Evolutionary conservation across 352 stramenopile genomes (phyloP).

Genomic region (Globisporangium rhizosaccharum): DNA sequence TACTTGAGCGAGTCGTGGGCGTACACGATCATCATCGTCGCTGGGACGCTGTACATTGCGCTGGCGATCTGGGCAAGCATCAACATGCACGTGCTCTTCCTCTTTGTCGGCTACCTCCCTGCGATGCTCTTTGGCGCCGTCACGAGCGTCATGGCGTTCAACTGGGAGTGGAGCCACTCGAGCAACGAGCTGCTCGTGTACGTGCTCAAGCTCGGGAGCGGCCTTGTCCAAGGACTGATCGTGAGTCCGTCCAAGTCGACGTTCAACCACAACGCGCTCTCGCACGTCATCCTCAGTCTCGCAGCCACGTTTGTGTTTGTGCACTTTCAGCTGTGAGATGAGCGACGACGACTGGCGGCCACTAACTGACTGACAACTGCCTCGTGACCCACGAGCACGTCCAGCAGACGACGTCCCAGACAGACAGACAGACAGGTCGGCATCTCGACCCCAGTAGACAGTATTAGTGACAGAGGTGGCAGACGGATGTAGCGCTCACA

Average conservation of each 20-base stretch:
- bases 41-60: constrained; percentile 56
- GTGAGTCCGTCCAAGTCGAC: constrained; percentile 76
- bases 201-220: constrained; percentile 67
- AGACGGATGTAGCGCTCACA: background rate
- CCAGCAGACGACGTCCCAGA: too few relatives aligned
- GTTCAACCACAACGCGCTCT: constrained; percentile 88
- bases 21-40: constrained; percentile 65
- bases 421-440: too few relatives aligned
- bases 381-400: background rate
- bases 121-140: constrained; percentile 78
- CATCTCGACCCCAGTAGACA: background rate
- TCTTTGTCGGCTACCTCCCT: constrained; percentile 77
- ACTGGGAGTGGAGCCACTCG: constrained; percentile 74
- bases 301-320: constrained; percentile 82
- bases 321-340: constrained; percentile 62
- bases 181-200: constrained; percentile 83
- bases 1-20: constrained; percentile 74
- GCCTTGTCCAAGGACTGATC: constrained; percentile 76
- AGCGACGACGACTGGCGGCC: background rate
- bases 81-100: constrained; percentile 80
- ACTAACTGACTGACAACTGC: background rate
- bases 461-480: background rate
- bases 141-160: constrained; percentile 69
- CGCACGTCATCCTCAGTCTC: constrained; percentile 79
- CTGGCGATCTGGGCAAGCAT: constrained; percentile 76